Evolutionary conservation across 225 moss, liverwort and hornwort genomes (phyloP).

Genomic region (Polytrichum commune): DNA sequence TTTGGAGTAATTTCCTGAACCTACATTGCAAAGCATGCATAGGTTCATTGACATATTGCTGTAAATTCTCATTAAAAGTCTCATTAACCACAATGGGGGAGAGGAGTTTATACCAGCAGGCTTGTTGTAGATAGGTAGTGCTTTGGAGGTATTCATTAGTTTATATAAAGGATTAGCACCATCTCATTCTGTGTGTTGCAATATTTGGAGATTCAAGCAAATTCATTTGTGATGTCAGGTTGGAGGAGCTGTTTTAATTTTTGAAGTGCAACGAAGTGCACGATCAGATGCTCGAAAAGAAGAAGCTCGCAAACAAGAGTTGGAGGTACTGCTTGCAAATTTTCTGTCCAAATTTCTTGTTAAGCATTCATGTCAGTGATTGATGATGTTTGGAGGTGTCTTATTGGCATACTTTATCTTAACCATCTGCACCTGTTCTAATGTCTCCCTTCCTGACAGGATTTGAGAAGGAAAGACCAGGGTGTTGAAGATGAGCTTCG

Average conservation of each 20-base stretch:
- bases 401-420: neutral
- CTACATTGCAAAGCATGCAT: neutral
- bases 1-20: constrained; percentile 55
- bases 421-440: neutral
- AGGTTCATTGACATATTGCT: neutral
- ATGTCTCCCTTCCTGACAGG: constrained; percentile 33
- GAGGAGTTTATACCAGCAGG: neutral
- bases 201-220: neutral
- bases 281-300: constrained; percentile 86
- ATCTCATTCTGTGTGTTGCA: too few species aligned
- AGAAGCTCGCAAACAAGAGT: constrained; percentile 32
- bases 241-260: constrained; percentile 77
- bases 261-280: constrained; percentile 80
- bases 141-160: too few species aligned
- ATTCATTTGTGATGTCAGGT: constrained; percentile 41
- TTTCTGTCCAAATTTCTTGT: neutral
- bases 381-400: neutral
- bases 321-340: constrained; percentile 31
- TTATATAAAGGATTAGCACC: too few species aligned
- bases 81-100: too few species aligned
- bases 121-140: too few species aligned
- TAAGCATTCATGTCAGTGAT: neutral
- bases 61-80: too few species aligned
- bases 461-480: constrained; percentile 56
- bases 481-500: constrained; percentile 46